A percentile compares a stretch with the other conserved stretches of the same genome.
Evolutionary conservation across 2,329 filamentous ascomycete genomes (phyloP).

Genomic region (Talaromyces sp.): DNA sequence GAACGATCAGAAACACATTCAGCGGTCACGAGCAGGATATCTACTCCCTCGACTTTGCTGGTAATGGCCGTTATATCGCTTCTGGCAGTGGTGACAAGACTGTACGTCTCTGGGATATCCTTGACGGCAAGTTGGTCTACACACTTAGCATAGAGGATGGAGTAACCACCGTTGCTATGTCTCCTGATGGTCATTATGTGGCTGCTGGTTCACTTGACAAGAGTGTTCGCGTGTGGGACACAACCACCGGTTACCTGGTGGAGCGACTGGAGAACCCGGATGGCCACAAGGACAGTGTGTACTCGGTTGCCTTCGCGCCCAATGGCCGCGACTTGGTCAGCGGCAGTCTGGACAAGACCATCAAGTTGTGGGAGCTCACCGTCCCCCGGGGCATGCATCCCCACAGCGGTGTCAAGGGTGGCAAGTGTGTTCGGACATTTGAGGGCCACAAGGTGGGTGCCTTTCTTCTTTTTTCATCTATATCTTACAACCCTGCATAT

Average conservation of each 20-base stretch:
- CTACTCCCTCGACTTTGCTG: conserved; percentile 92
- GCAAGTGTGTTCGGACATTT: conserved; percentile 94
- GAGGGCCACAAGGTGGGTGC: conserved; percentile 84
- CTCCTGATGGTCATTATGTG: conserved; percentile 89
- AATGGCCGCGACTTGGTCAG: conserved; percentile 91
- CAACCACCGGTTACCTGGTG: conserved; percentile 78
- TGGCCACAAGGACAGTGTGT: conserved; percentile 95
- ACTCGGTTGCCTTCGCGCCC: conserved; percentile 93
- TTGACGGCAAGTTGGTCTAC: conserved; percentile 77
- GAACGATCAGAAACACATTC: conserved; percentile 89
- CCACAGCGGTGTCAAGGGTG: conserved; percentile 72
- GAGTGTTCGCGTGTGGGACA: conserved; percentile 97
- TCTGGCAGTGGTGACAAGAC: conserved; percentile 94
- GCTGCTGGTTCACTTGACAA: conserved; percentile 95
- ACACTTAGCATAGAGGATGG: conserved; percentile 94
- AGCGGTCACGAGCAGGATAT: conserved; percentile 98
- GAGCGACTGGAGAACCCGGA: conserved; percentile 91
- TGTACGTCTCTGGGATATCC: conserved; percentile 94
- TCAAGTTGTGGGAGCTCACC: conserved; percentile 97
- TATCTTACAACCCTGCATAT: neutral
- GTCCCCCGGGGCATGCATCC: conserved; percentile 68
- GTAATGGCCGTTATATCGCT: conserved; percentile 90
- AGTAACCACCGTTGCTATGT: conserved; percentile 96
- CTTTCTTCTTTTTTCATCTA: conserved; percentile 9
- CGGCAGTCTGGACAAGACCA: conserved; percentile 94